Conservation (phyloP, 1,284 basidiomycete genomes). For the Apiotrichum gracile region DNA sequence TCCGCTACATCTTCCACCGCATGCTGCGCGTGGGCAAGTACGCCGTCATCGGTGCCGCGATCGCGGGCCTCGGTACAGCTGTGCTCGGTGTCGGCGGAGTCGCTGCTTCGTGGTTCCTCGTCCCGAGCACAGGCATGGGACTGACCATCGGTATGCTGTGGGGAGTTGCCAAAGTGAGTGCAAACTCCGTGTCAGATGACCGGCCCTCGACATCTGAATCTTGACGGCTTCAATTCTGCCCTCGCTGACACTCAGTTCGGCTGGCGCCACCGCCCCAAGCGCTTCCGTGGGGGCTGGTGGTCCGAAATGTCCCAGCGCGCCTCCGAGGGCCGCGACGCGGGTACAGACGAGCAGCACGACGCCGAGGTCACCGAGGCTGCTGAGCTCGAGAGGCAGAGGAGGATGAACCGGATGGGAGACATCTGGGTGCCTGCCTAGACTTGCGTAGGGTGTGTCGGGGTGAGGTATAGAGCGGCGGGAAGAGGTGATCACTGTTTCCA, state of each 20-base stretch:
- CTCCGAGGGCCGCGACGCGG: slow-evolving; percentile 28
- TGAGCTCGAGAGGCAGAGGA: slow-evolving; percentile 19
- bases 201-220: too few species aligned
- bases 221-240: neutral
- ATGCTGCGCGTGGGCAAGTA: slow-evolving; percentile 46
- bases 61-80: slow-evolving; percentile 38
- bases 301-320: slow-evolving; percentile 30
- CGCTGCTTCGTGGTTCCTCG: slow-evolving; percentile 43
- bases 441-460: too few species aligned
- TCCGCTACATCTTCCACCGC: slow-evolving; percentile 43
- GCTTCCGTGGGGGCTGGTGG: slow-evolving; percentile 33
- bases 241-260: slow-evolving; percentile 27
- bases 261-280: slow-evolving; percentile 39
- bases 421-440: slow-evolving; percentile 8
- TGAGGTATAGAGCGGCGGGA: too few species aligned
- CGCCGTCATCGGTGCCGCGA: slow-evolving; percentile 36
- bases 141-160: slow-evolving; percentile 40
- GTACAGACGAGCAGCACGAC: slow-evolving; percentile 35
- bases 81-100: slow-evolving; percentile 39
- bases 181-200: neutral
- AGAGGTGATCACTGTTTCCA: too few species aligned
- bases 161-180: slow-evolving; percentile 37
- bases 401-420: slow-evolving; percentile 1
- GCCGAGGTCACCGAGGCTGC: slow-evolving; percentile 15
- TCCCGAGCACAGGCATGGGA: slow-evolving; percentile 34